These are phyloP conservation scores for Shiraia bambusicola DNA, from an alignment of 2,329 filamentous ascomycete genomes.

Conservation along the genomic window DNA sequence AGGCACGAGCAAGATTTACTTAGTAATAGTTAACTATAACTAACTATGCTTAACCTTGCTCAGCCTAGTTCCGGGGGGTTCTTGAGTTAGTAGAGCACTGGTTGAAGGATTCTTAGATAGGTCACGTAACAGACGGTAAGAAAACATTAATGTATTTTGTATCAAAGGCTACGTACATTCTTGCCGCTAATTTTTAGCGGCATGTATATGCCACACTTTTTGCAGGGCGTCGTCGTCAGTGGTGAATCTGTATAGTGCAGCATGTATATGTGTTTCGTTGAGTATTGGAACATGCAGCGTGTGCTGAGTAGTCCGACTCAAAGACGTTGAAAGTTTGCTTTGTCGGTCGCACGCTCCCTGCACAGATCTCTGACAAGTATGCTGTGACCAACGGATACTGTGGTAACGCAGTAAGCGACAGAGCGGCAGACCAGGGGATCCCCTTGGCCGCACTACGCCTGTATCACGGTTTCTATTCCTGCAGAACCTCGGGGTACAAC, in stretches of 20 bases:
- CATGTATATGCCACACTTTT: background rate
- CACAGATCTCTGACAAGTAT: slow-evolving; percentile 31
- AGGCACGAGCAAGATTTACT: background rate
- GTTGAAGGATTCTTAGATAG: background rate
- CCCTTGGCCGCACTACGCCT: slow-evolving; percentile 18
- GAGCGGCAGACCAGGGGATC: slow-evolving; percentile 16
- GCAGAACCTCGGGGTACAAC: slow-evolving; percentile 11
- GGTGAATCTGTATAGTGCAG: background rate
- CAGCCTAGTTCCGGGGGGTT: background rate
- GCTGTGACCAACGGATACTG: slow-evolving; percentile 17
- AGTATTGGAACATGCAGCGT: slow-evolving; percentile 32
- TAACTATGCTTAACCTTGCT: no score
- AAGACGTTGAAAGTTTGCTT: slow-evolving; percentile 36
- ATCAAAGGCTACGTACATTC: background rate
- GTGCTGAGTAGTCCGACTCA: slow-evolving; percentile 22
- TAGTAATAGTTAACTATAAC: background rate
- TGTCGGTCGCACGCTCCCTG: slow-evolving; percentile 23
- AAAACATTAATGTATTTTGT: background rate
- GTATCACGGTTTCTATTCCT: slow-evolving; percentile 16
- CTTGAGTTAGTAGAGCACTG: background rate
- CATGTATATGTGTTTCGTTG: slow-evolving; percentile 13
- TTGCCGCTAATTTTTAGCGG: background rate
- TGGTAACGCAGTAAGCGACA: slow-evolving; percentile 29
- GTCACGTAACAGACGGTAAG: no score
- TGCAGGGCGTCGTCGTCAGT: background rate